Conservation (phyloP, 352 stramenopile genomes). For the Pythium graminicola region DNA sequence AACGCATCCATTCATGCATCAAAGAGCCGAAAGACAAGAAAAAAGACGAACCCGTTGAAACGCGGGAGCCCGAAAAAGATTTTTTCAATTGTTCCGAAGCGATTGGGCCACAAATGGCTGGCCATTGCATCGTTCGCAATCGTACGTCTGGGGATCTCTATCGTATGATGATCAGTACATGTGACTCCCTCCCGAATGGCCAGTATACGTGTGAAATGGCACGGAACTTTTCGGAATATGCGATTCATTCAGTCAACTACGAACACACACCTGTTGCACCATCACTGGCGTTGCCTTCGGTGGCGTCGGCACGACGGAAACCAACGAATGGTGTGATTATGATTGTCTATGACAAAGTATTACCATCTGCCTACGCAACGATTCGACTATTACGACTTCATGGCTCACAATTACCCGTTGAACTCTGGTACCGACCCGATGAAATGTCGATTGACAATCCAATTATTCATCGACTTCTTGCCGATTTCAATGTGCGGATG, state of each 20-base stretch:
- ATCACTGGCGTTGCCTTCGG: slow-evolving; percentile 51
- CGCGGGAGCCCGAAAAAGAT: slow-evolving; percentile 54
- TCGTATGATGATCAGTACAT: slow-evolving; percentile 76
- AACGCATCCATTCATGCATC: slow-evolving; percentile 68
- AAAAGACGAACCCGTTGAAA: slow-evolving; percentile 30
- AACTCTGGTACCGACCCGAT: slow-evolving; percentile 81
- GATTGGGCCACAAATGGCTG: slow-evolving; percentile 64
- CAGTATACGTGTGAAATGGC: slow-evolving; percentile 80
- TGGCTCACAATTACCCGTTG: slow-evolving; percentile 67
- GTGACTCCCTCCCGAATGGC: slow-evolving; percentile 59
- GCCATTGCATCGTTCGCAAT: slow-evolving; percentile 81
- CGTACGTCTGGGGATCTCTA: slow-evolving; percentile 72
- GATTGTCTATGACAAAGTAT: slow-evolving; percentile 80
- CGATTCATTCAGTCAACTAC: slow-evolving; percentile 60
- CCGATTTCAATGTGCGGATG: slow-evolving; percentile 69
- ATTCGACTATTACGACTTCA: slow-evolving; percentile 74
- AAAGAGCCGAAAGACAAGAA: slow-evolving; percentile 38
- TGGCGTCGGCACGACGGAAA: slow-evolving; percentile 35
- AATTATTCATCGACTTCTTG: slow-evolving; percentile 62
- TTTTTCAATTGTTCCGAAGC: slow-evolving; percentile 65
- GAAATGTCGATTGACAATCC: slow-evolving; percentile 82
- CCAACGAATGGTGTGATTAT: slow-evolving; percentile 75
- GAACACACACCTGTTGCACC: slow-evolving; percentile 61
- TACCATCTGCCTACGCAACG: slow-evolving; percentile 69
- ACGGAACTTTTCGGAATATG: slow-evolving; percentile 77